These are phyloP conservation scores for Xylaria curta DNA, from an alignment of 495 filamentous ascomycete genomes.

Conservation along the genomic window DNA sequence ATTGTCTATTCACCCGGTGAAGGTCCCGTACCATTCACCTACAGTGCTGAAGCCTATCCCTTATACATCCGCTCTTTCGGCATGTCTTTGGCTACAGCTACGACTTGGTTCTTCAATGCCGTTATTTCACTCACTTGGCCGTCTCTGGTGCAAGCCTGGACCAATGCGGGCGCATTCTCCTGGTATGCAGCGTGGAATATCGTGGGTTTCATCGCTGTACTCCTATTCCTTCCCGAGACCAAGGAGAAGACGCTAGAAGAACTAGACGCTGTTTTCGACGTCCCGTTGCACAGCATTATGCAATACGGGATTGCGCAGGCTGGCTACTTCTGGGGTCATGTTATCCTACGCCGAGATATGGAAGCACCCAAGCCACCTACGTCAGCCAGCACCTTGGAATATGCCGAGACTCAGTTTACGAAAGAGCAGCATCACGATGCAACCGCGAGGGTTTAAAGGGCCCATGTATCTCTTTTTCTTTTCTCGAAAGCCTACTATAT, in stretches of 20 bases:
- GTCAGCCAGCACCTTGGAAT: constrained; percentile 28
- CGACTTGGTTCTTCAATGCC: constrained; percentile 74
- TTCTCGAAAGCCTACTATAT: neutral
- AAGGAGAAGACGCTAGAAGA: constrained; percentile 82
- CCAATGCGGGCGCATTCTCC: constrained; percentile 65
- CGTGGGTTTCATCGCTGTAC: constrained; percentile 70
- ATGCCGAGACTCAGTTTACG: constrained; percentile 34
- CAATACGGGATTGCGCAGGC: constrained; percentile 44
- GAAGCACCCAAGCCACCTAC: constrained; percentile 33
- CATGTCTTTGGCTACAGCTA: constrained; percentile 72
- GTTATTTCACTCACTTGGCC: constrained; percentile 73
- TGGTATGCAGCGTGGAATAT: constrained; percentile 77
- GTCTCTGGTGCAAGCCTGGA: constrained; percentile 58
- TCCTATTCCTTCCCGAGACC: constrained; percentile 80
- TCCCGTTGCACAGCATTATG: constrained; percentile 59
- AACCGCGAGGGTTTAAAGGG: constrained; percentile 34
- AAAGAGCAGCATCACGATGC: constrained; percentile 35
- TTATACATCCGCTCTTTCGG: constrained; percentile 74
- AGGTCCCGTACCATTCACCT: constrained; percentile 84
- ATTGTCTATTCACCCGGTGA: constrained; percentile 80
- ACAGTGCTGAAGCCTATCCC: constrained; percentile 81
- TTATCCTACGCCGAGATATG: constrained; percentile 56
- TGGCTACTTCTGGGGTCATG: constrained; percentile 59
- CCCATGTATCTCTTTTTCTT: neutral
- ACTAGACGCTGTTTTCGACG: constrained; percentile 63